phyloP scores from a whole-genome alignment of 768 basidiomycete genomes.

The Lenzites betulinus region DNA sequence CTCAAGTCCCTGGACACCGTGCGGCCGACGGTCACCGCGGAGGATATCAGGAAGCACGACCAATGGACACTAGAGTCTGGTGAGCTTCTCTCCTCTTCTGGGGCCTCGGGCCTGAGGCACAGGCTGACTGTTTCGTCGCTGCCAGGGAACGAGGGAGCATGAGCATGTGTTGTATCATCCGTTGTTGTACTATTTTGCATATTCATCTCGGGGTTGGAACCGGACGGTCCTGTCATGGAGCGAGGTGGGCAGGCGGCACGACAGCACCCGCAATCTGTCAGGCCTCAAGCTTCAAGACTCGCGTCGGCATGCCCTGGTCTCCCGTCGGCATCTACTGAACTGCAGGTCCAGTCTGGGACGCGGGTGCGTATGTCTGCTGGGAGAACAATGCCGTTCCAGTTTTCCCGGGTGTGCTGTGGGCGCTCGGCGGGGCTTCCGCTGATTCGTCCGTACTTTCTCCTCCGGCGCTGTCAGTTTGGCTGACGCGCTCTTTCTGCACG shows the following conservation, averaged over 20 bases:
- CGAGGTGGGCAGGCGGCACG: not conserved
- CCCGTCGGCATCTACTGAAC: too few species aligned
- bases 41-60: slow-evolving; percentile 83
- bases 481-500: too few species aligned
- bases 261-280: too few species aligned
- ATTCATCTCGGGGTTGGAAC: slow-evolving; percentile 12
- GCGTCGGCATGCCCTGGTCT: too few species aligned
- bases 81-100: slow-evolving; percentile 38
- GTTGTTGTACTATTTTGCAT: slow-evolving; percentile 19
- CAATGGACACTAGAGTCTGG: slow-evolving; percentile 87
- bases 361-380: too few species aligned
- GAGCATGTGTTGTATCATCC: slow-evolving; percentile 14
- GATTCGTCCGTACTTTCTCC: too few species aligned
- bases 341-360: too few species aligned
- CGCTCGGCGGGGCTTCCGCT: too few species aligned
- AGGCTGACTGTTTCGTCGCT: not conserved
- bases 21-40: slow-evolving; percentile 84
- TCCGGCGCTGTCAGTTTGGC: too few species aligned
- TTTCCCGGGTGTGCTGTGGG: too few species aligned
- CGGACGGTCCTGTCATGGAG: not conserved
- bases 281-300: too few species aligned
- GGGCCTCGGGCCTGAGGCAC: not conserved
- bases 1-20: slow-evolving; percentile 75
- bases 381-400: too few species aligned
- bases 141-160: slow-evolving; percentile 32